Conservation (phyloP, 352 stramenopile species). For the Globisporangium megalacanthum region DNA sequence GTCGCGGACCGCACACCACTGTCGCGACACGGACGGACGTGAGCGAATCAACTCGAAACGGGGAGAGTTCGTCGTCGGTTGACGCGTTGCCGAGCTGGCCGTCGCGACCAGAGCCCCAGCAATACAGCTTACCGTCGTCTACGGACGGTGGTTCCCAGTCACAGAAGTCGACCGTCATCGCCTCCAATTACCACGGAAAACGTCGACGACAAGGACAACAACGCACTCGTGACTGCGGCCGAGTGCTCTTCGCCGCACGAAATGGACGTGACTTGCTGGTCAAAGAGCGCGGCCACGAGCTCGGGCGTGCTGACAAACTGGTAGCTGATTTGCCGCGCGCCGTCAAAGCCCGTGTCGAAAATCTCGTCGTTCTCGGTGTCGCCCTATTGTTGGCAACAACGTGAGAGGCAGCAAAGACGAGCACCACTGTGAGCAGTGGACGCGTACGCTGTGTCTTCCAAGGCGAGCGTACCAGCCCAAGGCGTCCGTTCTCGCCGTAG, state of each 20-base stretch:
- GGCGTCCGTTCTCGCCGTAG: slow-evolving; percentile 53
- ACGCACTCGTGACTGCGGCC: slow-evolving; percentile 54
- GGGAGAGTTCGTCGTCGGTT: slow-evolving; percentile 47
- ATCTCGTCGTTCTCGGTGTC: slow-evolving; percentile 63
- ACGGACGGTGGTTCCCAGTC: background rate
- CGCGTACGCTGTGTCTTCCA: background rate
- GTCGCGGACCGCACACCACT: slow-evolving; percentile 40
- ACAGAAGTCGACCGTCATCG: background rate
- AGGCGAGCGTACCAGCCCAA: slow-evolving; percentile 38
- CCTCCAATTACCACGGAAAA: background rate
- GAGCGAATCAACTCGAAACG: slow-evolving; percentile 45
- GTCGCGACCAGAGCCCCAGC: slow-evolving; percentile 58
- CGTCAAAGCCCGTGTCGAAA: slow-evolving; percentile 65
- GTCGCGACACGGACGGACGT: slow-evolving; percentile 48
- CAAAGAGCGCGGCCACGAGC: slow-evolving; percentile 40
- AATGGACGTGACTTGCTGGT: slow-evolving; percentile 35
- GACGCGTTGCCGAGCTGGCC: slow-evolving; percentile 66
- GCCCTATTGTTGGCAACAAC: slow-evolving; percentile 18
- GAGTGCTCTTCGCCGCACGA: slow-evolving; percentile 67
- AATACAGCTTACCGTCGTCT: slow-evolving; percentile 62
- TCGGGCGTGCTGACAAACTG: slow-evolving; percentile 48
- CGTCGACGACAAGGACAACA: background rate
- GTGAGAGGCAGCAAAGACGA: too few relatives aligned
- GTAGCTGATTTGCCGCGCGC: slow-evolving; percentile 58
- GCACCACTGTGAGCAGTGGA: background rate